Conservation (phyloP, 2,329 filamentous ascomycete genomes). For the Scedosporium boydii region DNA sequence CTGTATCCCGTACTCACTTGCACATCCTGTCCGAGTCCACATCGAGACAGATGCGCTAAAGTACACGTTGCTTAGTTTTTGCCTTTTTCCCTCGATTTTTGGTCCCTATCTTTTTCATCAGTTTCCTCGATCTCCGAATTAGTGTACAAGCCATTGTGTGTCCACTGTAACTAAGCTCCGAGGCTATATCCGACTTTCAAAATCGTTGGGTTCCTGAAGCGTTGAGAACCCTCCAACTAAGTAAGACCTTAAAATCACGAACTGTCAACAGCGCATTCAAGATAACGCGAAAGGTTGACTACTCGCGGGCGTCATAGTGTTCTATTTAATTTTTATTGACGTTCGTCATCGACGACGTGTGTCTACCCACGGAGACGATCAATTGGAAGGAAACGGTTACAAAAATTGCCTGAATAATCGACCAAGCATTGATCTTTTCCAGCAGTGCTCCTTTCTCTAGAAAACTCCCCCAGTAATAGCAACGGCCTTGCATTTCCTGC, state of each 20-base stretch:
- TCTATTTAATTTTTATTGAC: neutral
- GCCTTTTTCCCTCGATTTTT: neutral
- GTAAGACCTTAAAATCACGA: too few relatives aligned
- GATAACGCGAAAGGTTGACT: too few relatives aligned
- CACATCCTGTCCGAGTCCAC: neutral
- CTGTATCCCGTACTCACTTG: too few relatives aligned
- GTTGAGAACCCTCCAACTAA: neutral
- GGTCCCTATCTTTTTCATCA: neutral
- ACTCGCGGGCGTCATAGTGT: neutral
- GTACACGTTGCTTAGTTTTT: neutral
- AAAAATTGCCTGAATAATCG: neutral
- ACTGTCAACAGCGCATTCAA: too few relatives aligned
- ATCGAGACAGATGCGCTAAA: neutral
- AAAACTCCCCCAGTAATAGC: neutral
- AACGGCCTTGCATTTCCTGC: neutral
- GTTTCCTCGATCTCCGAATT: conserved; percentile 4
- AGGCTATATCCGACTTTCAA: conserved; percentile 4
- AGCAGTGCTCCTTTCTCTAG: neutral
- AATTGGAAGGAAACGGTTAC: neutral
- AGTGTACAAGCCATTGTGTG: neutral
- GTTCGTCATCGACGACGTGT: neutral
- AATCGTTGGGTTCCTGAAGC: conserved; percentile 4
- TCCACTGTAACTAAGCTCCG: neutral
- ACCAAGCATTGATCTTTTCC: neutral
- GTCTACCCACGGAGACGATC: neutral